Evolutionary conservation across 2,329 filamentous ascomycete species (phyloP), one percentile per base, ranked within the genome.

Genomic region (Epichloe brachyelytri): DNA sequence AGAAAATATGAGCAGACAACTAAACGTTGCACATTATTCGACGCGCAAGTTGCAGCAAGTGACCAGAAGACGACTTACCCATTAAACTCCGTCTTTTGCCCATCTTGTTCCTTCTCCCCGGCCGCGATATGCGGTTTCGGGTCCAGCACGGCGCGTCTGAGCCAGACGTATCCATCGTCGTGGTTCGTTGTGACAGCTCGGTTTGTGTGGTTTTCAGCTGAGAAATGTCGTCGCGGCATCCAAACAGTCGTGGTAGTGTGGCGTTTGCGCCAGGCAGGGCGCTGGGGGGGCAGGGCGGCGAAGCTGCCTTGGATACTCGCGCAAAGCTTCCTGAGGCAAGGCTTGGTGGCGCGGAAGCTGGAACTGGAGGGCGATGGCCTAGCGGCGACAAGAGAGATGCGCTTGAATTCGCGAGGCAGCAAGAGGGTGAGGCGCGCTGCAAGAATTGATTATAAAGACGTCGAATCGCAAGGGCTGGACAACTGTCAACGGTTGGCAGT

Each of bases 141-240:
- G 60, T 76, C 75, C 61, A 65, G 57, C 57, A 63, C 56, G 54
- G 58, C 50, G 64, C 61, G 60, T 75, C 68, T 54, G 70, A 63
- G 44, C 63, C 65, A 55, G 73, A 71, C 58, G 75, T 75, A 56
- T 75, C 71, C 75, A 79, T 78, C 61, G 70, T 70, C 71, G 73
- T 71, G 68, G 72, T 73, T 67, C 37, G 43, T 12, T n/a, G 34
- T 17, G 20, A 50, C 33, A 33, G 19, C 12, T 50, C 33, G 19
- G n/a, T 15, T 36, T 53, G 33, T 46, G n/a, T 14, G 14, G 5
- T 14, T 38, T 44, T 15, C n/a, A 20, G 33, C 33, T 46, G 20
- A 44, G 10, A 38, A 33, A 19, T 26, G 17, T 50, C 14, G 43
- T 47, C 43, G 47, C 47, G 30, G 19, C 47, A 50, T 46, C 36